Evolutionary conservation across 192 early-diverging fungal species (phyloP).

Genomic region (Podila minutissima): DNA sequence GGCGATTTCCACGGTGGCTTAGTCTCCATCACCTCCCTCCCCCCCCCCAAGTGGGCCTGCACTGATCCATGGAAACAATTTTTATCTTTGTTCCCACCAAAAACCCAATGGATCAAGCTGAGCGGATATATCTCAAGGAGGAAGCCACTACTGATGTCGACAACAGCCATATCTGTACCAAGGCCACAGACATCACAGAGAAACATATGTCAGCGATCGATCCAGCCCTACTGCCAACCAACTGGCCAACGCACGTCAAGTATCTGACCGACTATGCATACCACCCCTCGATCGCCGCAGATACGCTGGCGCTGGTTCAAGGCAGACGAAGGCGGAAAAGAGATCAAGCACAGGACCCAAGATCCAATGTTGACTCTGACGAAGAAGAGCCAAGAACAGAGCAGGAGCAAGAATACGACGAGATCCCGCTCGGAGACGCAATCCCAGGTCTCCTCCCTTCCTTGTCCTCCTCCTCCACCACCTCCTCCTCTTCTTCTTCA

Average conservation of each 20-base stretch:
- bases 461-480: neutral
- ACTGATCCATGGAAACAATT: neutral
- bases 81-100: neutral
- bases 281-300: conserved; percentile 19
- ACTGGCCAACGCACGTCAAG: conserved; percentile 45
- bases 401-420: conserved; percentile 23
- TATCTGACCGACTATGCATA: conserved; percentile 45
- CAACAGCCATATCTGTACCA: neutral
- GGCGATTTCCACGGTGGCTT: neutral
- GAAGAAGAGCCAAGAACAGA: conserved; percentile 8
- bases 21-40: neutral
- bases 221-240: conserved; percentile 15
- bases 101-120: neutral
- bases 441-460: conserved; percentile 17
- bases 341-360: neutral
- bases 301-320: conserved; percentile 29
- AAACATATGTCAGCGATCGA: conserved; percentile 25
- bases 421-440: conserved; percentile 35
- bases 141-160: neutral
- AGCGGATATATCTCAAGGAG: neutral
- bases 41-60: too few relatives aligned
- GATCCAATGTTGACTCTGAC: neutral
- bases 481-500: neutral
- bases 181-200: neutral
- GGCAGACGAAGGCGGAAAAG: conserved; percentile 6